phyloP scores from a whole-genome alignment of 2,329 filamentous ascomycete genomes.

The Pyrenophora tritici-repentis region DNA sequence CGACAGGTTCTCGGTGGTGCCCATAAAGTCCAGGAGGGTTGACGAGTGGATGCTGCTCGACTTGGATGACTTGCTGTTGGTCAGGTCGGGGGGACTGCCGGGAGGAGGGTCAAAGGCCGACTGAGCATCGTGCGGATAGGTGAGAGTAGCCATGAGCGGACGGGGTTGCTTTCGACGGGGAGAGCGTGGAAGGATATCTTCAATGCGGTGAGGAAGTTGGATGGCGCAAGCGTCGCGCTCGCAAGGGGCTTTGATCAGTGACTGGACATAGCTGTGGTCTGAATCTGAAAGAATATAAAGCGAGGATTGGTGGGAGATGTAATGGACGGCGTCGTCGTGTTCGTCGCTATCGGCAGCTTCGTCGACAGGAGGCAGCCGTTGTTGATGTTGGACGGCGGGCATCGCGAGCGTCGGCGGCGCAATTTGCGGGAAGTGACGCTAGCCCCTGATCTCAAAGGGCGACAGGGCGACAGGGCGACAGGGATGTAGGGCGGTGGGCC shows the following conservation, averaged over 20 bases:
- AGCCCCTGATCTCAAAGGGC: conserved; percentile 13
- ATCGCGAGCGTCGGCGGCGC: conserved; percentile 28
- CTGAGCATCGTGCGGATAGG: conserved; percentile 32
- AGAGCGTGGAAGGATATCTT: conserved; percentile 19
- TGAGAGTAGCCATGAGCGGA: conserved; percentile 46
- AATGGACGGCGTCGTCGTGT: conserved; percentile 20
- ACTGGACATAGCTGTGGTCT: conserved; percentile 44
- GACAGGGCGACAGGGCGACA: conserved; percentile 1
- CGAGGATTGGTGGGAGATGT: conserved; percentile 26
- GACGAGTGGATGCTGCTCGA: conserved; percentile 86
- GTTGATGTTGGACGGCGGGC: conserved; percentile 34
- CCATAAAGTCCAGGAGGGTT: conserved; percentile 67
- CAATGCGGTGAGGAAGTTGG: conserved; percentile 31
- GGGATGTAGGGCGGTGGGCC: conserved; percentile 23
- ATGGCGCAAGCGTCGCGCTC: conserved; percentile 33
- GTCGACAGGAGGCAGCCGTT: conserved; percentile 19
- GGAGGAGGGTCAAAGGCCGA: conserved; percentile 55
- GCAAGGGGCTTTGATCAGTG: conserved; percentile 36
- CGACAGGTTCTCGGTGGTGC: conserved; percentile 66
- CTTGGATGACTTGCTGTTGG: conserved; percentile 85
- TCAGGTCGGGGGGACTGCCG: conserved; percentile 77
- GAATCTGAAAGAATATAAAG: conserved; percentile 44
- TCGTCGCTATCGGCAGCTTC: conserved; percentile 12
- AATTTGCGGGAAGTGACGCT: conserved; percentile 36
- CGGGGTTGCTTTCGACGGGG: conserved; percentile 32